A percentile compares a stretch with the other conserved stretches of the same genome.
These are phyloP conservation scores for Amauroascus verrucosus DNA, from an alignment of 2,329 filamentous ascomycete species.

Conservation along the genomic window DNA sequence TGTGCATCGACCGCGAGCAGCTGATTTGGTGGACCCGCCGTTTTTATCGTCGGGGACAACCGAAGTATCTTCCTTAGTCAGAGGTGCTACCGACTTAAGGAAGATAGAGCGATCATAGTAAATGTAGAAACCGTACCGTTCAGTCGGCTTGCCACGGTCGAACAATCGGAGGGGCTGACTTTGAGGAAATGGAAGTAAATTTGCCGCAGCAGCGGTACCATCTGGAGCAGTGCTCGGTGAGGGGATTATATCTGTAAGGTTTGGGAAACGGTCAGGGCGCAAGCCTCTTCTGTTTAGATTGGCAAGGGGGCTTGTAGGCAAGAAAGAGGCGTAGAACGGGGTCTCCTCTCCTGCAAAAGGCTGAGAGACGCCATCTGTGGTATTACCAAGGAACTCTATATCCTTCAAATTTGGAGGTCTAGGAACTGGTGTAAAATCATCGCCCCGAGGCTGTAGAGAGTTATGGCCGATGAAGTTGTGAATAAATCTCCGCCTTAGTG, in stretches of 20 bases:
- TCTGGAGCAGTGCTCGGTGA: conserved; percentile 53
- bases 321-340: conserved; percentile 74
- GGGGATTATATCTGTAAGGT: conserved; percentile 50
- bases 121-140: conserved; percentile 90
- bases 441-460: conserved; percentile 16
- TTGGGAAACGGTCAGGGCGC: conserved; percentile 26
- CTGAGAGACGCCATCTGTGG: conserved; percentile 62
- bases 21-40: conserved; percentile 40
- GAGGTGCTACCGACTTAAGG: conserved; percentile 49
- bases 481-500: not conserved
- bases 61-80: conserved; percentile 36
- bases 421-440: conserved; percentile 37
- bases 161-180: conserved; percentile 73
- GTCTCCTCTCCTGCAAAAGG: conserved; percentile 74
- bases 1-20: conserved; percentile 44
- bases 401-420: conserved; percentile 50
- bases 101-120: conserved; percentile 86
- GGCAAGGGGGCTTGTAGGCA: conserved; percentile 33
- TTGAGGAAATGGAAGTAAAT: conserved; percentile 57
- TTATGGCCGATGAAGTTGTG: not conserved
- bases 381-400: conserved; percentile 71
- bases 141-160: conserved; percentile 66
- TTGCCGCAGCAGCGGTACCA: conserved; percentile 61
- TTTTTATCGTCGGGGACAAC: conserved; percentile 38
- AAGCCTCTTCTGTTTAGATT: conserved; percentile 17